phyloP scores from a whole-genome alignment of 306 rosid species.

The Cucumis hystrix region DNA sequence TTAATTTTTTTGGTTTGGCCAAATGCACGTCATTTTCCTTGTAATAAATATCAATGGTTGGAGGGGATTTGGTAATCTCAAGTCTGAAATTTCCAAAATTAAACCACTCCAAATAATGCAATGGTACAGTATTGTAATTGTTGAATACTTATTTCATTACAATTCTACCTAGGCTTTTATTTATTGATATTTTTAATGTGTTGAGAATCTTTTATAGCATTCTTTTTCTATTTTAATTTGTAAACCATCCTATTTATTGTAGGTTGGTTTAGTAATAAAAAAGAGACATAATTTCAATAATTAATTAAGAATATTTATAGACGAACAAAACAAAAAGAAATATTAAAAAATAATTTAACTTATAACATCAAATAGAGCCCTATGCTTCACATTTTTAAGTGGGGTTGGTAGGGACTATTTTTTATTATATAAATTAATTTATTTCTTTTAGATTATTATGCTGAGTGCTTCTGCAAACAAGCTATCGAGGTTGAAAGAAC shows the following conservation, averaged over 20 bases:
- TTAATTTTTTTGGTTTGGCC: conserved; percentile 15
- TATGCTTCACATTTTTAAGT: conserved; percentile 8
- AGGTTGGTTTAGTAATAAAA: too few species aligned
- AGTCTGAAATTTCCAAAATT: conserved; percentile 14
- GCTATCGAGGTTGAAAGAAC: conserved; percentile 87
- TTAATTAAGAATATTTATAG: too few species aligned
- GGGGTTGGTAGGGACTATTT: conserved; percentile 63
- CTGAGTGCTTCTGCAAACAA: conserved; percentile 94
- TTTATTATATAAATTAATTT: background rate
- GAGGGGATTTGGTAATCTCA: conserved; percentile 45
- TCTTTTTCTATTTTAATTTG: background rate
- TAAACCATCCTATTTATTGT: background rate
- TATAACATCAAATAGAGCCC: background rate
- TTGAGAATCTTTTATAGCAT: background rate
- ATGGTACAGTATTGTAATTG: background rate
- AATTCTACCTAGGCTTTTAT: conserved; percentile 19
- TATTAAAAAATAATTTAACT: background rate
- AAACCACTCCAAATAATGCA: conserved; percentile 29
- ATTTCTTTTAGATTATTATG: conserved; percentile 57
- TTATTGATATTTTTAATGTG: conserved; percentile 3
- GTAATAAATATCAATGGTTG: conserved; percentile 24
- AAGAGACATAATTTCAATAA: too few species aligned
- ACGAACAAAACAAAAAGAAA: too few species aligned
- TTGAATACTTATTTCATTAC: background rate
- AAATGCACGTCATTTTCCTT: conserved; percentile 24